Conservation (phyloP, 2,329 filamentous ascomycete genomes). For the Setomelanomma holmii region DNA sequence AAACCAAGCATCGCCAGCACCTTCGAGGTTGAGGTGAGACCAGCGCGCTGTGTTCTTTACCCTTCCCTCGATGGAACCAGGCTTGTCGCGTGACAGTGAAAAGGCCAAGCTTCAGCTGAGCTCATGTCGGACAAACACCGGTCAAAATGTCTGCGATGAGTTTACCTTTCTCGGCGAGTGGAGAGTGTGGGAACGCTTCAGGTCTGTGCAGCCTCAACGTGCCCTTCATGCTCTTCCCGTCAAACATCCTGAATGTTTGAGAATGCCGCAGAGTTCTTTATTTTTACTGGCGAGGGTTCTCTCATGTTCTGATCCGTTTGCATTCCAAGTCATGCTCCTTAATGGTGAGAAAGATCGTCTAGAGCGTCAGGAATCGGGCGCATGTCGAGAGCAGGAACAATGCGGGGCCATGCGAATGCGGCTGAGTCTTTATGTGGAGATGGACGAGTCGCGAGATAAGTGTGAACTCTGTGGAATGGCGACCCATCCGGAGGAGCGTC, state of each 20-base stretch:
- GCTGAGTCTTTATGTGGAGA: too few relatives aligned
- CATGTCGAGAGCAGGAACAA: too few relatives aligned
- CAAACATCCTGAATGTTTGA: constrained; percentile 13
- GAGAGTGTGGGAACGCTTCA: constrained; percentile 10
- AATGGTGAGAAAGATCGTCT: too few relatives aligned
- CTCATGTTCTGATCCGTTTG: too few relatives aligned
- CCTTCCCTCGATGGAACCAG: background rate
- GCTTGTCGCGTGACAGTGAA: background rate
- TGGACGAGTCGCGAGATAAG: too few relatives aligned
- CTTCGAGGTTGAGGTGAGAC: background rate
- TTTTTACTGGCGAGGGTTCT: too few relatives aligned
- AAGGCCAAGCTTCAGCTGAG: background rate
- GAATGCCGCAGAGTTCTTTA: constrained; percentile 11
- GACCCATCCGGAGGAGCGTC: too few relatives aligned
- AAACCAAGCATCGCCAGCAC: background rate
- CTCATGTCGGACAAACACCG: constrained; percentile 7
- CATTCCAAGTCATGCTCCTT: too few relatives aligned
- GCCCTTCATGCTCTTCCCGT: background rate
- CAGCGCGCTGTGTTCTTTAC: background rate
- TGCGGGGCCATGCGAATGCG: background rate
- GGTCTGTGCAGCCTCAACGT: constrained; percentile 17
- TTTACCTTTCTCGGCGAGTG: constrained; percentile 11
- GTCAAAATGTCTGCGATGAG: constrained; percentile 5
- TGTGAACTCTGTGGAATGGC: too few relatives aligned
- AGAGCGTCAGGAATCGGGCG: too few relatives aligned